A percentile compares a stretch with the other conserved stretches of the same genome.
Conservation (phyloP, 2,329 filamentous ascomycete genomes). For the Dactylellina leptospora region DNA sequence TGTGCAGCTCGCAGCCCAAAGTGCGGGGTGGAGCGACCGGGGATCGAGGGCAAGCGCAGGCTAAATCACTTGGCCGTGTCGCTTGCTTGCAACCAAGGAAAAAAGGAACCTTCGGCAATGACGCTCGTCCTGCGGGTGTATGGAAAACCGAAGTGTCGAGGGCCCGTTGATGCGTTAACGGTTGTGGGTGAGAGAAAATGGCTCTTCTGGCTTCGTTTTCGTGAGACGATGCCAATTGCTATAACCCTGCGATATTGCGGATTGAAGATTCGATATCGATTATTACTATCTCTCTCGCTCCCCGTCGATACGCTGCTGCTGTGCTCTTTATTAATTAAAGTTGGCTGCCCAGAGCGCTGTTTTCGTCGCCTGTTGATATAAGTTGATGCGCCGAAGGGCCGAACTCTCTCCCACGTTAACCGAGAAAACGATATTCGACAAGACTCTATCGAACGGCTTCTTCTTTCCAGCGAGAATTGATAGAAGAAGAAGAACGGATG, state of each 20-base stretch:
- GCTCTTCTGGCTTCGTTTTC: slow-evolving; percentile 2
- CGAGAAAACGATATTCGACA: too few relatives aligned
- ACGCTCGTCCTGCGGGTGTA: slow-evolving; percentile 45
- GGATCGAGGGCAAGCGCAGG: slow-evolving; percentile 27
- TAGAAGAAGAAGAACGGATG: slow-evolving; percentile 17
- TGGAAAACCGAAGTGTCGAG: slow-evolving; percentile 14
- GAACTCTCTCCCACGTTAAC: too few relatives aligned
- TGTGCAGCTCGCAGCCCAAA: slow-evolving; percentile 30
- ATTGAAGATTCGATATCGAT: too few relatives aligned
- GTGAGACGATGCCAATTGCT: not conserved
- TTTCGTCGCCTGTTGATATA: slow-evolving; percentile 28
- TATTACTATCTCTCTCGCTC: too few relatives aligned
- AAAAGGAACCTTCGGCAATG: slow-evolving; percentile 54
- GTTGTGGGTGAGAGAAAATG: not conserved
- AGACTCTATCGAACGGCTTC: too few relatives aligned
- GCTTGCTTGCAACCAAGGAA: slow-evolving; percentile 48
- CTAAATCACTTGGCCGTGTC: slow-evolving; percentile 50
- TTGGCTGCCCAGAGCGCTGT: slow-evolving; percentile 17
- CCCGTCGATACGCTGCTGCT: too few relatives aligned
- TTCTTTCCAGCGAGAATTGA: slow-evolving; percentile 2
- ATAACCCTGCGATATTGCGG: slow-evolving; percentile 5
- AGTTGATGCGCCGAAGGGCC: slow-evolving; percentile 15
- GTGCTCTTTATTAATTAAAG: slow-evolving; percentile 3
- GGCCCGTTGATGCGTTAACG: slow-evolving; percentile 17
- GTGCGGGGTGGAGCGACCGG: slow-evolving; percentile 42